A percentile compares a stretch with the other conserved stretches of the same genome.
Evolutionary conservation across 495 filamentous ascomycete genomes (phyloP).

Genomic region (Podospora didyma): DNA sequence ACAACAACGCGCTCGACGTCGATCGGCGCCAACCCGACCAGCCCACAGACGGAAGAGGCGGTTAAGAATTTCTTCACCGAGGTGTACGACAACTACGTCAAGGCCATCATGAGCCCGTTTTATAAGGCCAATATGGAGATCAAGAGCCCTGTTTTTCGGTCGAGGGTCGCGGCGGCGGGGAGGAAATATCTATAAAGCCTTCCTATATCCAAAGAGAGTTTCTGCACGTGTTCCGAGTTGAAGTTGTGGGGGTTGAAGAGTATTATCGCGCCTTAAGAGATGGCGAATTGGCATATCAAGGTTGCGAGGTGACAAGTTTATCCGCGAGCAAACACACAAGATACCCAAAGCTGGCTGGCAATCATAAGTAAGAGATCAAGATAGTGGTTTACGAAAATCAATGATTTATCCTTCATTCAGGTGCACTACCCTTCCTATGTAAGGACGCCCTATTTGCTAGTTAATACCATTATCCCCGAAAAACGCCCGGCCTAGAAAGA

Average conservation of each 20-base stretch:
- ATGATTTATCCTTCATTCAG: conserved; percentile 7
- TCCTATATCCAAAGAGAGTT: too few relatives aligned
- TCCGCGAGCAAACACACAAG: too few relatives aligned
- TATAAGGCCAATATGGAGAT: conserved; percentile 79
- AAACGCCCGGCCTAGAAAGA: not conserved
- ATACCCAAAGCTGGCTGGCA: too few relatives aligned
- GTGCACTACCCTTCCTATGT: conserved; percentile 12
- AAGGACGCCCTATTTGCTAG: conserved; percentile 7
- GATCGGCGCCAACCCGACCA: conserved; percentile 76
- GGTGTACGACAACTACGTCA: conserved; percentile 91
- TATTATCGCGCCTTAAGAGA: too few relatives aligned
- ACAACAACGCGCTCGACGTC: conserved; percentile 53
- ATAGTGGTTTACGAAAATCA: conserved; percentile 1
- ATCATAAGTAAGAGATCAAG: too few relatives aligned
- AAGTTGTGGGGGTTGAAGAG: too few relatives aligned
- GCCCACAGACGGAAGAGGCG: conserved; percentile 87
- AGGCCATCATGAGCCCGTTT: conserved; percentile 97
- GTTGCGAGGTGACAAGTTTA: too few relatives aligned
- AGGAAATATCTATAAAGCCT: conserved; percentile 83
- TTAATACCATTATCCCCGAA: not conserved
- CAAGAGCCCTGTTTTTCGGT: conserved; percentile 76
- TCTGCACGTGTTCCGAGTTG: too few relatives aligned
- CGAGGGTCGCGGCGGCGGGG: conserved; percentile 76
- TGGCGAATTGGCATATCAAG: too few relatives aligned
- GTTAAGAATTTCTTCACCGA: conserved; percentile 90